Conservation (phyloP, 345 rosid species). For the Lumnitzera littorea region DNA sequence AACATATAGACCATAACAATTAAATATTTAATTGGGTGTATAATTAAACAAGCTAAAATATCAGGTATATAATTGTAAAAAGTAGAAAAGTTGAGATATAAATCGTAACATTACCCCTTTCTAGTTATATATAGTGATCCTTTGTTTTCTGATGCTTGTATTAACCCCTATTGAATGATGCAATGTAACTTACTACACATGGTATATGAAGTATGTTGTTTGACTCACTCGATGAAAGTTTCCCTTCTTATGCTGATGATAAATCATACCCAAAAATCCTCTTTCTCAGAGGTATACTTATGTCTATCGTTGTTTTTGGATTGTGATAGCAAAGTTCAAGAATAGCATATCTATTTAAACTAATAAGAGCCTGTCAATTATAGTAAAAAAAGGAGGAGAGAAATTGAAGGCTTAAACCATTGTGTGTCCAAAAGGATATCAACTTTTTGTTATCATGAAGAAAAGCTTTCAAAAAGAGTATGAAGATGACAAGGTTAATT, state of each 20-base stretch:
- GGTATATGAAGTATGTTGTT: slow-evolving; percentile 6
- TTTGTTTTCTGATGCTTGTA: not conserved
- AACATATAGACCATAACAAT: too few species aligned
- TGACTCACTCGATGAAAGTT: slow-evolving; percentile 27
- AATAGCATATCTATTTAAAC: slow-evolving; percentile 35
- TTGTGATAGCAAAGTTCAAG: slow-evolving; percentile 44
- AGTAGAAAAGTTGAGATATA: too few species aligned
- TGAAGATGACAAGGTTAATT: not conserved
- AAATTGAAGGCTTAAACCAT: not conserved
- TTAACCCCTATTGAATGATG: not conserved
- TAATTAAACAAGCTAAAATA: too few species aligned
- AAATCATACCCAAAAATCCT: slow-evolving; percentile 1
- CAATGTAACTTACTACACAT: slow-evolving; percentile 28
- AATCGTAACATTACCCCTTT: too few species aligned
- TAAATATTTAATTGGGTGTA: too few species aligned
- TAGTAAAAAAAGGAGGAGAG: not conserved
- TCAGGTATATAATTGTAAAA: too few species aligned
- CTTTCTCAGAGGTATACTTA: not conserved
- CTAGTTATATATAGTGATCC: not conserved
- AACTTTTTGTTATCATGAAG: not conserved
- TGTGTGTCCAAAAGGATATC: not conserved
- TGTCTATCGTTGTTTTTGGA: slow-evolving; percentile 5
- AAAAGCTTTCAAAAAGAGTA: not conserved
- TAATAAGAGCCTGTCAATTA: slow-evolving; percentile 17
- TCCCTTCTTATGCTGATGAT: slow-evolving; percentile 12